Percentiles rank a stretch among this genome's conserved stretches.
Evolutionary conservation across 306 rosid genomes (phyloP).

Genomic region (Hylodesmum podocarpum): DNA sequence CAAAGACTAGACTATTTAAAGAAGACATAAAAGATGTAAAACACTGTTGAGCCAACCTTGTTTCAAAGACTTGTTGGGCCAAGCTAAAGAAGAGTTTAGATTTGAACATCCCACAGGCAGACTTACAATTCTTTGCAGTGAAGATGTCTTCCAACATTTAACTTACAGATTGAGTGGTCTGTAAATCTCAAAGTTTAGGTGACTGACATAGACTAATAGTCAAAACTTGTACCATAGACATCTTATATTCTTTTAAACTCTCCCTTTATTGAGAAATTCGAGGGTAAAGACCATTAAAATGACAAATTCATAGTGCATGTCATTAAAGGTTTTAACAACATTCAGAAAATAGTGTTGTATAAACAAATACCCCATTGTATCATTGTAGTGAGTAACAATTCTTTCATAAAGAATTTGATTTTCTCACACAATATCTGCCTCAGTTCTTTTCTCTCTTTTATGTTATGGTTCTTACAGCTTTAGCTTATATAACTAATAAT

Average conservation of each 20-base stretch:
- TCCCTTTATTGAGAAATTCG: no score
- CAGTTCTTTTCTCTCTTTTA: not conserved
- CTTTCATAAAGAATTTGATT: not conserved
- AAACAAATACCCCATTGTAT: not conserved
- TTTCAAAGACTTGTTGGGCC: no score
- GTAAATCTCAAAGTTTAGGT: not conserved
- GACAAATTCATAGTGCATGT: not conserved
- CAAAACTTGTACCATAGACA: not conserved
- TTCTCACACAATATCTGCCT: not conserved
- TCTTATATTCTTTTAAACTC: not conserved
- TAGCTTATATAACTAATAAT: no score
- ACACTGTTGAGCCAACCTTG: no score
- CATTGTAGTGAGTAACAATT: not conserved
- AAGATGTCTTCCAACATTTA: not conserved
- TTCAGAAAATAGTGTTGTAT: not conserved
- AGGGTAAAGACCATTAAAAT: not conserved
- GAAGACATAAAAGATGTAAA: no score
- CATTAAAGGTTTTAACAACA: not conserved
- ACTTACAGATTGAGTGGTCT: not conserved
- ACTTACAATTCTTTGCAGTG: conserved; percentile 30
- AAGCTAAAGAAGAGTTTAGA: no score
- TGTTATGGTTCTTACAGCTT: no score
- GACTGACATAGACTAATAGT: not conserved
- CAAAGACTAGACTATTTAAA: no score
- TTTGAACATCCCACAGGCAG: no score